Evolutionary conservation across 177 flowering plant species (phyloP).

Genomic region (Vitis hybrid): DNA sequence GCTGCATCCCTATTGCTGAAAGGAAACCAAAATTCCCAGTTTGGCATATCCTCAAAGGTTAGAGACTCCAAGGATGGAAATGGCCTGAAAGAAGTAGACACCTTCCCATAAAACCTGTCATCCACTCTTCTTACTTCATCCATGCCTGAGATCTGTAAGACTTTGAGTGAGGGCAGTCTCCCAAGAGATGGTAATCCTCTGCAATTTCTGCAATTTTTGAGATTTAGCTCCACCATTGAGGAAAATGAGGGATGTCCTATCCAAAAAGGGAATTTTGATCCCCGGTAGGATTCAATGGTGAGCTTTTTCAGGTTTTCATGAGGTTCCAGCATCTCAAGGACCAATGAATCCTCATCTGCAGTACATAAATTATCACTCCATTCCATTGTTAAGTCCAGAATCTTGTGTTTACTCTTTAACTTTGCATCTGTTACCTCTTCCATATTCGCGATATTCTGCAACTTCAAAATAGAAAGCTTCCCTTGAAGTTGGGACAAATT

Average conservation of each 20-base stretch:
- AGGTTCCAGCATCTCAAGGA: conserved; percentile 1
- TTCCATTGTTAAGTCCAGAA: too few species aligned
- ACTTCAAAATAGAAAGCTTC: too few species aligned
- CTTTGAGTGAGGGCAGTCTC: conserved; percentile 1
- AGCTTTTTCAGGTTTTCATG: conserved; percentile 8
- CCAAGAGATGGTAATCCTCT: conserved; percentile 4
- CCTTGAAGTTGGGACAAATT: too few species aligned
- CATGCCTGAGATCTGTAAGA: background rate
- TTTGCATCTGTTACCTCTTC: too few species aligned
- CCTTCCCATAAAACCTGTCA: conserved; percentile 6
- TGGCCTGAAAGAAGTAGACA: background rate
- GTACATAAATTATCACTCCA: too few species aligned
- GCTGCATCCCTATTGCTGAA: too few species aligned
- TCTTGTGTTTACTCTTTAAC: too few species aligned
- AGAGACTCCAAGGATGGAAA: conserved; percentile 9
- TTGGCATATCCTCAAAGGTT: background rate
- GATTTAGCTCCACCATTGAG: background rate
- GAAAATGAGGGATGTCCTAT: background rate
- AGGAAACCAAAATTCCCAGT: conserved; percentile 5
- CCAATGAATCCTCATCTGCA: too few species aligned
- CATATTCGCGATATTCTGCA: too few species aligned
- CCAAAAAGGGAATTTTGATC: conserved; percentile 14
- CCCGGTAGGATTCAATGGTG: background rate
- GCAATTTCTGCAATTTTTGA: background rate
- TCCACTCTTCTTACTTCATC: background rate